A percentile compares a stretch with the other conserved stretches of the same genome.
Evolutionary conservation across 2,329 filamentous ascomycete species (phyloP).

Genomic region (Seiridium cupressi): DNA sequence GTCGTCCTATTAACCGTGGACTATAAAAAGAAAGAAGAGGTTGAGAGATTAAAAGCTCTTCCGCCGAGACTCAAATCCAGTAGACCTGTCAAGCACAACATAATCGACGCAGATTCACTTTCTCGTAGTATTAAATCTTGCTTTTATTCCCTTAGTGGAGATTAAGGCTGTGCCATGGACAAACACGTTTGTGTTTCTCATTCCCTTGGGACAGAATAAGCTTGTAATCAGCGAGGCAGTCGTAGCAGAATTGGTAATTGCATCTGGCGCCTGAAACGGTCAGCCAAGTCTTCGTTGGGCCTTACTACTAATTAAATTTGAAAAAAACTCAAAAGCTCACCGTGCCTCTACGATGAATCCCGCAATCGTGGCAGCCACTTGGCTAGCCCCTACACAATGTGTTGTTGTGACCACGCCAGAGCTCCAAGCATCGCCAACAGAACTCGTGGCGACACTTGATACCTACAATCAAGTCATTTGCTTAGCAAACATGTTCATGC

Average conservation of each 20-base stretch:
- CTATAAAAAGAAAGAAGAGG: no score
- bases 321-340: background rate
- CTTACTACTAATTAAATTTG: no score
- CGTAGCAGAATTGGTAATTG: background rate
- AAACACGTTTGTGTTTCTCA: background rate
- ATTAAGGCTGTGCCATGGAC: background rate
- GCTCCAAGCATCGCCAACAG: constrained; percentile 12
- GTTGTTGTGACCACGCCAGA: background rate
- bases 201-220: background rate
- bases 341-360: background rate
- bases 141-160: background rate
- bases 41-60: no score
- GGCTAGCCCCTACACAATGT: background rate
- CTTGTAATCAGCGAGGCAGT: background rate
- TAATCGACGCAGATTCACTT: background rate
- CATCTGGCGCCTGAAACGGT: background rate
- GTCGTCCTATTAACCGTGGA: no score
- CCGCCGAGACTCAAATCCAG: no score
- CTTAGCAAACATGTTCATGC: background rate
- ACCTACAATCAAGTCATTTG: background rate
- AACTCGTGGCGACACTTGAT: constrained; percentile 12
- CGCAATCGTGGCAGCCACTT: background rate
- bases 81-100: no score
- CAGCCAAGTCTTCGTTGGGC: background rate
- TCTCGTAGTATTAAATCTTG: background rate